Conservation (phyloP, 2,329 filamentous ascomycete genomes). For the Mariannaea elegans region DNA sequence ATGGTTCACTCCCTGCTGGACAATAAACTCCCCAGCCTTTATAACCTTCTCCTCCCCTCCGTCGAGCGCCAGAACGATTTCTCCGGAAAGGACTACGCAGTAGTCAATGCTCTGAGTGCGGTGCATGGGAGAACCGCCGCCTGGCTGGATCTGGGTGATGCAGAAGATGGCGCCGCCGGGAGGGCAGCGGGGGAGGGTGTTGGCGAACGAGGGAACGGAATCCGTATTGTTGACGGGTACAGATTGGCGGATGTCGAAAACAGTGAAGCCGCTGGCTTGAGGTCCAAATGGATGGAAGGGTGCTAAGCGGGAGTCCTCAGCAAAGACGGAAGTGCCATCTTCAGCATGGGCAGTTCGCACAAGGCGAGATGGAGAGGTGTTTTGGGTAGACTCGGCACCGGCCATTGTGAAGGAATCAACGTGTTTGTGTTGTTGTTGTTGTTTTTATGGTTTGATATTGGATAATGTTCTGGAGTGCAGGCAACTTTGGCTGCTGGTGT, state of each 20-base stretch:
- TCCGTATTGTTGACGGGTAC: conserved; percentile 46
- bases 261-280: conserved; percentile 39
- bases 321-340: conserved; percentile 45
- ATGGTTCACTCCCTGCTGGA: conserved; percentile 55
- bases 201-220: conserved; percentile 11
- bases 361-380: conserved; percentile 33
- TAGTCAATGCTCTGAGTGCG: conserved; percentile 54
- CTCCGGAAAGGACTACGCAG: conserved; percentile 48
- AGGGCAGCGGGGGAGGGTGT: conserved; percentile 46
- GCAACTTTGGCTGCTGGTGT: background rate
- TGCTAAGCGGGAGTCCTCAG: conserved; percentile 36
- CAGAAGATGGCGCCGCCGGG: conserved; percentile 47
- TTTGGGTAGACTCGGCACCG: background rate
- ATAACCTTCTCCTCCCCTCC: conserved; percentile 51
- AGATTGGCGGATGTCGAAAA: conserved; percentile 40
- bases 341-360: conserved; percentile 42
- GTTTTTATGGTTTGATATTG: background rate
- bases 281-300: conserved; percentile 46
- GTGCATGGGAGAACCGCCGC: conserved; percentile 48
- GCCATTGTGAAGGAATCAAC: background rate
- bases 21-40: conserved; percentile 48
- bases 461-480: background rate
- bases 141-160: conserved; percentile 44
- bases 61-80: conserved; percentile 52
- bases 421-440: background rate